Evolutionary conservation across 2,329 filamentous ascomycete species (phyloP), one percentile per base, ranked within the genome.

Genomic region (Xylaria arbuscula): DNA sequence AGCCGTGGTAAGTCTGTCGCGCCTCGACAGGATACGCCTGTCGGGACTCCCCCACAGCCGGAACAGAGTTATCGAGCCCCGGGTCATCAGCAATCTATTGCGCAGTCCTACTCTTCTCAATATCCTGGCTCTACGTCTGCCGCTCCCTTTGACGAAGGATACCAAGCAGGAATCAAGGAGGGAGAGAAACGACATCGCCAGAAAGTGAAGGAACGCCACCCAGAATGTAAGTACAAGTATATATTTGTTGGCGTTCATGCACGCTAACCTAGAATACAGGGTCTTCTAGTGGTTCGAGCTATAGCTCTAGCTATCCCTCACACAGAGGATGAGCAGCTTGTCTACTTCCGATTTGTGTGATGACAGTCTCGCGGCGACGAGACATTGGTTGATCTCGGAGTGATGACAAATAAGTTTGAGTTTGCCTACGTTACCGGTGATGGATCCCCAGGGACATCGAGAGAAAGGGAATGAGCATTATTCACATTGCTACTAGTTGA

Each of bases 91-190:
- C n/a, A n/a, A n/a, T n/a, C n/a, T n/a, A n/a, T n/a, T n/a, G n/a
- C n/a, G n/a, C n/a, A n/a, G n/a, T n/a, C n/a, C n/a, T n/a, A n/a
- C n/a, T n/a, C n/a, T n/a, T n/a, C n/a, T n/a, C n/a, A n/a, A n/a
- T n/a, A n/a, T n/a, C n/a, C n/a, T 7, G 47, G 57, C 48, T 57
- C 64, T 3, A 53, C 42, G 0, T 48, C 67, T 24, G 34, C 24
- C 10, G 8, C 50, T 2, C 50, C 60, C 5, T 67, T 66, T 36
- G 38, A 67, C 7, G 56, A 62, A 28, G 60, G 66, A 10, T 32
- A 24, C n/a, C 47, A 53, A 10, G 40, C 13, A 22, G 66, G 55
- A 1, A 3, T 47, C 6, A 17, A 61, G 6, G 36, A 58, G 19
- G 42, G 34, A 28, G n/a, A n/a, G n/a, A n/a, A n/a, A n/a, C 47